These are phyloP conservation scores for Thalassiosira hispida DNA, from an alignment of 352 stramenopile genomes.

Conservation along the genomic window DNA sequence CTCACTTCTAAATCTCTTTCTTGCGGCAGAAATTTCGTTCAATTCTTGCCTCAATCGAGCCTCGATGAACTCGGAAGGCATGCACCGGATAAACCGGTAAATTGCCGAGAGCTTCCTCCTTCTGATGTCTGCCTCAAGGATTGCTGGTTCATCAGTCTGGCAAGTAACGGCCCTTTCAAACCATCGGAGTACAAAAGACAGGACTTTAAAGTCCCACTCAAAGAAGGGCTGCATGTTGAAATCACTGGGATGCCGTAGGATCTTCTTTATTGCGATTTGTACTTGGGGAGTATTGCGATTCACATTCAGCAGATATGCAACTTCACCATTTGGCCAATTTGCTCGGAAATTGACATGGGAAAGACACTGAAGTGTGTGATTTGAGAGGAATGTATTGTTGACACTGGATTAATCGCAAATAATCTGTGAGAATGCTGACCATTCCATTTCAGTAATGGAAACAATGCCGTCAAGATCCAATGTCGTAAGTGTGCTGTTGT, in stretches of 20 bases:
- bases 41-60: neutral
- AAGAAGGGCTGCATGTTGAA: neutral
- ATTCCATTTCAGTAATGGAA: neutral
- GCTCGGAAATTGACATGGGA: neutral
- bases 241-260: neutral
- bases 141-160: too few species aligned
- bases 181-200: neutral
- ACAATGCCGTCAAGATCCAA: neutral
- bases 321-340: neutral
- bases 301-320: neutral
- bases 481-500: neutral
- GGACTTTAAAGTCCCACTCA: neutral
- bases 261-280: neutral
- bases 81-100: neutral
- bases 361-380: neutral
- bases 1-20: neutral
- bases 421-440: neutral
- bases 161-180: neutral
- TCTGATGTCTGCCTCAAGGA: neutral
- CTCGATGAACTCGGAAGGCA: neutral
- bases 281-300: neutral
- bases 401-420: neutral
- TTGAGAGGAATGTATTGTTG: neutral
- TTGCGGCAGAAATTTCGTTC: neutral
- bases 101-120: neutral